Base-by-base conservation (phyloP, 1,284 basidiomycete species). In the Chondrostereum purpureum region DNA sequence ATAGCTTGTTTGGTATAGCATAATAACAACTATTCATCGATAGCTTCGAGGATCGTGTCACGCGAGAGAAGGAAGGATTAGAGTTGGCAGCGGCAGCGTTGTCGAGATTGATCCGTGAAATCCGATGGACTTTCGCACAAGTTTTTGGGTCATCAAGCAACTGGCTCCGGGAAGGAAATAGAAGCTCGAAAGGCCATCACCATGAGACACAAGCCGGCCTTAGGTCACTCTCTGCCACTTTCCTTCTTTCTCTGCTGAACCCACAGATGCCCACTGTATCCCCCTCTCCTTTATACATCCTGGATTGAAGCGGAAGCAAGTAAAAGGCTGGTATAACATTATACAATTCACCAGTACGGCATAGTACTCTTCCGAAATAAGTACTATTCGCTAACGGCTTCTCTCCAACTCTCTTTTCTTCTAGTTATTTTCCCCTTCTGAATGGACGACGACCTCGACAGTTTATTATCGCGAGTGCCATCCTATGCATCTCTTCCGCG, bases 401-500 rank as follows among this genome's bases (percentile, higher is more conserved):
- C 8, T 31, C 27, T 31, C 27, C 27, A 31, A 8, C n/a, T 31
- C 27, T n/a, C 8, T 31, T 31, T 8, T 31, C 8, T 8, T 31
- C 27, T n/a, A 31, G 27, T 31, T 8, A 31, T 31, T 31, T 8
- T 8, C n/a, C n/a, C 8, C n/a, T 8, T 31, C 8, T 31, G n/a
- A 31, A 31, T 31, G 27, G 27, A 31, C 27, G 27, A 31, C 27
- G 27, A 31, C 27, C 27, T 31, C 27, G 27, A 31, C 27, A 31
- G 27, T 31, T 8, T 31, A 8, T 31, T 31, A n/a, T 31, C 27
- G n/a, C 8, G 27, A 31, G 27, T 50, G 12, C 58, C 62, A 5
- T 53, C 53, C 1, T 64, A 61, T 42, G 52, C 58, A 16, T 48
- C 56, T 17, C 45, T 54, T 8, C 63, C 63, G 12, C 27, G 27